Conservation (phyloP, 495 filamentous ascomycete species). For the Podospora pseudoanserina region DNA sequence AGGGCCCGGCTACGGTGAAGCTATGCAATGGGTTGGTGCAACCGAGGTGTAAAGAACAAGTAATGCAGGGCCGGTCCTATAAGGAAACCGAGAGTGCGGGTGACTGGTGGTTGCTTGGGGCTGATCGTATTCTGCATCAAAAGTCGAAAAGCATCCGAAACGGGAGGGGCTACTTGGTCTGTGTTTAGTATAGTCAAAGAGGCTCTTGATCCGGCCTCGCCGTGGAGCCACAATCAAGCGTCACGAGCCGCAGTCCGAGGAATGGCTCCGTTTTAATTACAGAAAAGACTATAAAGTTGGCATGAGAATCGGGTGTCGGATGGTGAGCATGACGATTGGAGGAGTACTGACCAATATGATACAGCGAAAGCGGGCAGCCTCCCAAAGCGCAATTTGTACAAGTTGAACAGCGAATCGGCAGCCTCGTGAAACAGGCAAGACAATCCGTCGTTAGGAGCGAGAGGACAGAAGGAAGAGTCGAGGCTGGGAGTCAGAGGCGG, state of each 20-base stretch:
- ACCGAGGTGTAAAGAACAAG: background rate
- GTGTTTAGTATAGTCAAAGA: constrained; percentile 9
- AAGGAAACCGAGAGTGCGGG: constrained; percentile 21
- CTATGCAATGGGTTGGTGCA: background rate
- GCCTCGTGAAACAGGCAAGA: constrained; percentile 4
- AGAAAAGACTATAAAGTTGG: constrained; percentile 30
- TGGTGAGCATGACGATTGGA: constrained; percentile 30
- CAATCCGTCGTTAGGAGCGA: constrained; percentile 20
- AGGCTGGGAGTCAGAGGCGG: constrained; percentile 30
- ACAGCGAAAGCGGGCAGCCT: constrained; percentile 32
- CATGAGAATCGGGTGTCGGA: constrained; percentile 23
- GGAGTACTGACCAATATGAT: constrained; percentile 51
- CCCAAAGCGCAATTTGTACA: constrained; percentile 34
- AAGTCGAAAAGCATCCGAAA: constrained; percentile 3
- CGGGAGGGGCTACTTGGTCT: background rate
- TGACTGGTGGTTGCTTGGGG: constrained; percentile 28
- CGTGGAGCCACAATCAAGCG: constrained; percentile 1
- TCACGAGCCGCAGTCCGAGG: constrained; percentile 5
- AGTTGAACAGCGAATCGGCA: constrained; percentile 28
- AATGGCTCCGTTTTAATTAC: constrained; percentile 32
- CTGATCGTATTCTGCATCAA: constrained; percentile 23
- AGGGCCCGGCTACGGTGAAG: background rate
- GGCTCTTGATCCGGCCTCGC: background rate
- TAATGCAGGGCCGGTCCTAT: background rate
- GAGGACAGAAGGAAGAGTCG: constrained; percentile 20